phyloP scores from a whole-genome alignment of 1,139 yeast species.

The Geotrichum bryndzae region DNA sequence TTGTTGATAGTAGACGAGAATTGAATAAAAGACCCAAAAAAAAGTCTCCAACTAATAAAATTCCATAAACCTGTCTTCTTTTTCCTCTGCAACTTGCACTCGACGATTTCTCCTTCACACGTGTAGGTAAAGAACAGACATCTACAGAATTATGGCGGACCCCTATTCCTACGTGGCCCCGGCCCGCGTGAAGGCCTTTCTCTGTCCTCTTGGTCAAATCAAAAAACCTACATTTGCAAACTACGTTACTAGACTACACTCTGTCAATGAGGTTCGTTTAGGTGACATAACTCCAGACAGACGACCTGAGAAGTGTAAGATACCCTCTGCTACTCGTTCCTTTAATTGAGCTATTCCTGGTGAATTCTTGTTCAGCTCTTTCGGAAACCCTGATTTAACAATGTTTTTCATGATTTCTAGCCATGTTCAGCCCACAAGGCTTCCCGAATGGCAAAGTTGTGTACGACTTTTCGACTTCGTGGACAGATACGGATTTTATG shows the following conservation, averaged over 20 bases:
- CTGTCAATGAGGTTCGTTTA: constrained; percentile 59
- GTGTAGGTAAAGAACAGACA: background rate
- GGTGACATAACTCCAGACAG: constrained; percentile 66
- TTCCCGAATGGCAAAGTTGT: constrained; percentile 71
- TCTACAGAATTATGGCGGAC: constrained; percentile 28
- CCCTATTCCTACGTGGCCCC: constrained; percentile 47
- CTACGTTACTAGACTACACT: constrained; percentile 43
- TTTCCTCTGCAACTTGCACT: background rate
- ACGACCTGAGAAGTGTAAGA: constrained; percentile 39
- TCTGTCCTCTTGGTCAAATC: constrained; percentile 64
- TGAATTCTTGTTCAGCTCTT: background rate
- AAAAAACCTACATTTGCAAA: constrained; percentile 43
- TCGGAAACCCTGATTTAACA: background rate
- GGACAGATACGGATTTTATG: constrained; percentile 52
- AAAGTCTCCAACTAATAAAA: background rate
- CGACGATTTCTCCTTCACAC: background rate
- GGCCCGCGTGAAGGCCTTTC: constrained; percentile 57
- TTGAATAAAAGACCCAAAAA: too few relatives aligned
- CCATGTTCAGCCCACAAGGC: constrained; percentile 71
- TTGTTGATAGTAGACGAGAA: background rate
- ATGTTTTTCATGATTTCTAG: constrained; percentile 15
- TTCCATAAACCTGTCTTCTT: background rate
- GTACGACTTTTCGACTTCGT: constrained; percentile 48
- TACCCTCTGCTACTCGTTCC: background rate
- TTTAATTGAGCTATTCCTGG: background rate